A percentile compares a stretch with the other conserved stretches of the same genome.
These are phyloP conservation scores for Rhizoctonia solani DNA, from an alignment of 1,284 basidiomycete species.

Conservation along the genomic window DNA sequence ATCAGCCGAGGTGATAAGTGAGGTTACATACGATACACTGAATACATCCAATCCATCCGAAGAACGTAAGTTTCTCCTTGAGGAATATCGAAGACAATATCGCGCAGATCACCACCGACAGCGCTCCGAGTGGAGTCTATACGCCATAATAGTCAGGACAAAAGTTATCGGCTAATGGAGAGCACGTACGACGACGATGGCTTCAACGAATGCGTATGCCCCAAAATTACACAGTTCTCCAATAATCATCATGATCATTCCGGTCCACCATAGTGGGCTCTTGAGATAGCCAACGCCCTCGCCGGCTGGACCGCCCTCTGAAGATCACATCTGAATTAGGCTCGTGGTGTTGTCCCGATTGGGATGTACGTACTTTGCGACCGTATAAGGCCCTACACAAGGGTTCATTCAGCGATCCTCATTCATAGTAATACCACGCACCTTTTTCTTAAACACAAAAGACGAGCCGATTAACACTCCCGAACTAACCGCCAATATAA, in stretches of 20 bases:
- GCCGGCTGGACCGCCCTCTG: constrained; percentile 56
- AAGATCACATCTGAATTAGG: constrained; percentile 45
- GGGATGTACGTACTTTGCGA: constrained; percentile 35
- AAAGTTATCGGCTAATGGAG: not conserved
- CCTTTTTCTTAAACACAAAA: constrained; percentile 67
- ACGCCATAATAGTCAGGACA: constrained; percentile 38
- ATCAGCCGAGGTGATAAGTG: constrained; percentile 29
- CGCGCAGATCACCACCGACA: constrained; percentile 72
- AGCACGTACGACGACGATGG: constrained; percentile 52
- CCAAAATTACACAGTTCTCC: constrained; percentile 49
- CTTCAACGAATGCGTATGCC: constrained; percentile 56
- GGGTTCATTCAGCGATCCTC: constrained; percentile 1
- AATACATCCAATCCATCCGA: constrained; percentile 63
- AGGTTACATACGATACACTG: constrained; percentile 54
- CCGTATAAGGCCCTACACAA: constrained; percentile 32
- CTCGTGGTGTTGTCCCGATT: not conserved
- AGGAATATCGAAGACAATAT: constrained; percentile 71
- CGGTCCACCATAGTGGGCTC: constrained; percentile 59
- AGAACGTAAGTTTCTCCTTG: constrained; percentile 63
- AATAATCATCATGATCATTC: constrained; percentile 55
- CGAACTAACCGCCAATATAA: constrained; percentile 59
- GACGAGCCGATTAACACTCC: constrained; percentile 64
- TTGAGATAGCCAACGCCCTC: constrained; percentile 70
- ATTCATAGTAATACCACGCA: not conserved
- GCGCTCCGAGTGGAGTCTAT: constrained; percentile 64